phyloP scores from a whole-genome alignment of 2,329 filamentous ascomycete species.

The Diplodia corticola region DNA sequence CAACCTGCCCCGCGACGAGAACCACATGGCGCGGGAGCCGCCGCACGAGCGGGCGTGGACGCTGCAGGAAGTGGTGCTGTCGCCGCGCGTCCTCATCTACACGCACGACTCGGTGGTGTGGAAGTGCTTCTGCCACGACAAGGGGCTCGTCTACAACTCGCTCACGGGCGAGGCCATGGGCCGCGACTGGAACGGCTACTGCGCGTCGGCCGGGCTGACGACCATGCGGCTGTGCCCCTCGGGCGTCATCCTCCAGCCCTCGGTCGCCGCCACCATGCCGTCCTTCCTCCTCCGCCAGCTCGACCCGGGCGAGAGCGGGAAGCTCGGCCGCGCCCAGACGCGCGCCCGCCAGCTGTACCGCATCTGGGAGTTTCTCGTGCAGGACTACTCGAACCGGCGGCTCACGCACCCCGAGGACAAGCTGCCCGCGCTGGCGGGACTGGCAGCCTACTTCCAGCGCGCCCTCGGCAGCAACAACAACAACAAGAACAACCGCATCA shows the following conservation, averaged over 20 bases:
- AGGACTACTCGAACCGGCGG: slow-evolving; percentile 17
- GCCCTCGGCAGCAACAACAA: not conserved
- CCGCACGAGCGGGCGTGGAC: slow-evolving; percentile 18
- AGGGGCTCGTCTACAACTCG: not conserved
- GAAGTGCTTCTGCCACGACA: slow-evolving; percentile 10
- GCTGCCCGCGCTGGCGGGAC: slow-evolving; percentile 24
- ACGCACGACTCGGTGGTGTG: slow-evolving; percentile 3
- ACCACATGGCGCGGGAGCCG: not conserved
- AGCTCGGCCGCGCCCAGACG: not conserved
- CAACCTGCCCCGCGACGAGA: not conserved
- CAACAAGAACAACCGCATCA: too few relatives aligned
- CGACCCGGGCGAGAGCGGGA: not conserved
- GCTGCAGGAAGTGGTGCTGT: slow-evolving; percentile 16
- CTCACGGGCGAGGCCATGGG: not conserved
- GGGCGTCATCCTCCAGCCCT: slow-evolving; percentile 4
- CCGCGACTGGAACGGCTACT: slow-evolving; percentile 20
- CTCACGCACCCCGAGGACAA: slow-evolving; percentile 23
- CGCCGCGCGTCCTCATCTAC: slow-evolving; percentile 17
- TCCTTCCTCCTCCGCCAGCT: not conserved
- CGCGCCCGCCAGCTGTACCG: slow-evolving; percentile 5
- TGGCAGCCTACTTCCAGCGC: slow-evolving; percentile 17
- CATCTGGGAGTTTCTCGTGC: slow-evolving; percentile 8
- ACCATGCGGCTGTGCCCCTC: slow-evolving; percentile 4
- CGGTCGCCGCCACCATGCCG: not conserved
- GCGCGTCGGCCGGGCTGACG: not conserved